Percentiles rank a stretch among this genome's conserved stretches.
phyloP scores from a whole-genome alignment of 306 rosid species.

The Nissolia schottii region DNA sequence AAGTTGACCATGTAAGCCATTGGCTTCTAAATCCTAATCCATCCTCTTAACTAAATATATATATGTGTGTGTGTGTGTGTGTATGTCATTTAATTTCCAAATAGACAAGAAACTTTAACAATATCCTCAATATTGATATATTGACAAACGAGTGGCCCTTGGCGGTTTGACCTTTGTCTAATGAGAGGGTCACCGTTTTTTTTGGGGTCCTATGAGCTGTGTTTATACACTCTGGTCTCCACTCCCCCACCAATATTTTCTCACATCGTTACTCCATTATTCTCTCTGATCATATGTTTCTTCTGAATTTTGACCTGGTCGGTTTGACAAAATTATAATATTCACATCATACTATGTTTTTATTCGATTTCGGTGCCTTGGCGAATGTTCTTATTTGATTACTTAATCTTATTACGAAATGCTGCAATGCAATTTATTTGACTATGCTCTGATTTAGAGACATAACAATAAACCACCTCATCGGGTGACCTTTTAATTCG shows the following conservation, averaged over 20 bases:
- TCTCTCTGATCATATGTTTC: constrained; percentile 13
- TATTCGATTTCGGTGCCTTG: background rate
- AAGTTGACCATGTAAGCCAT: background rate
- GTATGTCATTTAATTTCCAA: constrained; percentile 12
- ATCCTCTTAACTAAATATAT: constrained; percentile 24
- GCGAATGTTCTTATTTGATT: background rate
- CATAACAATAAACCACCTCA: constrained; percentile 14
- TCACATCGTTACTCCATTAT: background rate
- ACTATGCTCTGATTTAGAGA: constrained; percentile 23
- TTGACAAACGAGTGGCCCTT: constrained; percentile 22
- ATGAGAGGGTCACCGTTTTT: background rate
- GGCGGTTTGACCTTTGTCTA: constrained; percentile 50
- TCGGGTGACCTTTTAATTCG: background rate
- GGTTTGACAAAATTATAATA: constrained; percentile 46
- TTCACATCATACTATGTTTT: background rate
- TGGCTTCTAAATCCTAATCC: background rate
- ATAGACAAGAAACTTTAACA: background rate
- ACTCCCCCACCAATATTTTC: background rate
- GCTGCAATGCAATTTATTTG: constrained; percentile 24
- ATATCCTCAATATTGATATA: background rate
- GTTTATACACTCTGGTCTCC: constrained; percentile 16
- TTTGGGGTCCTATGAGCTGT: constrained; percentile 31
- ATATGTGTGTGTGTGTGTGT: too few relatives aligned
- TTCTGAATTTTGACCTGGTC: constrained; percentile 33
- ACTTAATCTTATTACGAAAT: background rate